Base-by-base conservation (phyloP, 352 stramenopile genomes). In the Phytophthora parvispora region DNA sequence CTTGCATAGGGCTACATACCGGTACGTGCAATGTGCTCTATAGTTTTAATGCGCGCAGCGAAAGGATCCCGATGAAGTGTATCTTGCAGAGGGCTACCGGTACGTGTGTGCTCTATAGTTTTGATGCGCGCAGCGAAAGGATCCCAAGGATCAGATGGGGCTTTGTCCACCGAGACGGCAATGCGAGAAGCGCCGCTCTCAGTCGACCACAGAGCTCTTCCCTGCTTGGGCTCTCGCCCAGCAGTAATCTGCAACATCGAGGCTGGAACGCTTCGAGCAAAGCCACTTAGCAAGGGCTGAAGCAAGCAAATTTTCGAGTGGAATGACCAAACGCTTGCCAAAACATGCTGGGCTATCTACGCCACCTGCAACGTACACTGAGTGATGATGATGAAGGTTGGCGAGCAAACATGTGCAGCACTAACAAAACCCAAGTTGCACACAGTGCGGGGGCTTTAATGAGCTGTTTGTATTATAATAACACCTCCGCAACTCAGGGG, bases 221-320 rank as follows among this genome's bases (percentile, higher is more conserved):
- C 28, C 42, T 63, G 61, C 20, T 51, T 28, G 38, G 52, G 34
- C 34, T 42, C 31, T 40, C 22, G 27, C 18, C 38, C 16, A 18
- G 28, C 61, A 68, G 51, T 50, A 60, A 69, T 64, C 61, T 54
- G 63, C 45, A 69, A 53, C 45, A 47, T 64, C 32, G 28, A 70
- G 55, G 10, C 3, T 58, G 28, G 54, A 50, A 40, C 28, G 28
- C 54, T 65, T 60, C 32, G 38, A 60, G 43, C 34, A 70, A 64
- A 70, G 45, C 54, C 55, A 70, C 54, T 70, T 59, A 53, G 54
- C 63, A 54, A 51, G 27, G 43, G 22, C 25, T 55, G 43, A 50
- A 63, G 55, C 53, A 50, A 54, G 27, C 38, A 42, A 52, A 61
- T 42, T 52, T 43, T 52, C 45, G 12, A 52, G 20, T 32, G 24